Conservation (phyloP, 441 rosid genomes). For the Brassica hybrid region DNA sequence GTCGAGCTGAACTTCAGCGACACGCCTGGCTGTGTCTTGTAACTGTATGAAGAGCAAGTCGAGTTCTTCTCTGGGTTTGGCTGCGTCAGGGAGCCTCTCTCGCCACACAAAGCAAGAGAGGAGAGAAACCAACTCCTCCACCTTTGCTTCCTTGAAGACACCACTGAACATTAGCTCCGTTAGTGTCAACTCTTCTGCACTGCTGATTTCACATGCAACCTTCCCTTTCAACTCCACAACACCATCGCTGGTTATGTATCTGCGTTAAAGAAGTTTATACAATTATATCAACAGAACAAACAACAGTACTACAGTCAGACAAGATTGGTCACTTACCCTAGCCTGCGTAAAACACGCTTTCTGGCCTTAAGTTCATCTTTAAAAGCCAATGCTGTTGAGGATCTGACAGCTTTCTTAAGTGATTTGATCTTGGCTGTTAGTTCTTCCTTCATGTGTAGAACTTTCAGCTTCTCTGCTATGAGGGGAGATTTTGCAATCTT, state of each 20-base stretch:
- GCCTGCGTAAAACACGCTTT: constrained; percentile 58
- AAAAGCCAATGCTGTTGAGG: constrained; percentile 83
- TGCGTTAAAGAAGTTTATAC: constrained; percentile 40
- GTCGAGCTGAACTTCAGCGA: constrained; percentile 89
- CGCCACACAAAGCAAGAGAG: constrained; percentile 99
- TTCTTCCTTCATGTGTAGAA: constrained; percentile 80
- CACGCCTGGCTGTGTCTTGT: constrained; percentile 90
- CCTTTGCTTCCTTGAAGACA: constrained; percentile 78
- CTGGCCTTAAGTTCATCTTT: constrained; percentile 98
- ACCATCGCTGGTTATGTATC: constrained; percentile 76
- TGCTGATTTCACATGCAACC: constrained; percentile 96
- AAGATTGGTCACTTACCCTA: background rate
- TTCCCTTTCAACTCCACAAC: constrained; percentile 94
- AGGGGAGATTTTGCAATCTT: constrained; percentile 92
- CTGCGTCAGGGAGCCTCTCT: constrained; percentile 86
- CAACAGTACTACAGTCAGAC: background rate
- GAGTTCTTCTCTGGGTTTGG: constrained; percentile 94
- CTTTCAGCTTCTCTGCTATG: constrained; percentile 76
- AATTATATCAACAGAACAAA: background rate
- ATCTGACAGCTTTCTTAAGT: constrained; percentile 74
- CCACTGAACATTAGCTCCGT: constrained; percentile 97
- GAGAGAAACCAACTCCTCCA: constrained; percentile 93
- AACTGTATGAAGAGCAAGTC: constrained; percentile 80
- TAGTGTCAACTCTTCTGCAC: constrained; percentile 93
- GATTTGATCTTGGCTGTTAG: constrained; percentile 78